These are phyloP conservation scores for Casaregolazyma lundiana DNA, from an alignment of 1,139 yeast genomes.

Conservation along the genomic window DNA sequence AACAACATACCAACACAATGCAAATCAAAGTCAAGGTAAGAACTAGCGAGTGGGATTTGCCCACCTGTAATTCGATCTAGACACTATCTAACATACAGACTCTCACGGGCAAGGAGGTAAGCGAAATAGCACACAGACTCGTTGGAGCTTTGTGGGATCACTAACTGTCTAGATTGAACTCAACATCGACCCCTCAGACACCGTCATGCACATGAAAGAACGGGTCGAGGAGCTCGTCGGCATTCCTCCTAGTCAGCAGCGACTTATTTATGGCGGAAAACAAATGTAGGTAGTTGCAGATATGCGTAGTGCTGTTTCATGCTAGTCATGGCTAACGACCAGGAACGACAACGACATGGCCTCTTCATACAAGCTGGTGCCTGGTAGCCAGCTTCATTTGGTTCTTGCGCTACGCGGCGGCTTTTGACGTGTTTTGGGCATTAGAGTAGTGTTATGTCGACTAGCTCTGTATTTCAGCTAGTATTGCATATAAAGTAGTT, in stretches of 20 bases:
- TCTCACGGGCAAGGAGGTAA: constrained; percentile 52
- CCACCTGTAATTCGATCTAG: background rate
- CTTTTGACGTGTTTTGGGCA: constrained; percentile 12
- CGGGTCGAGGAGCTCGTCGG: constrained; percentile 96
- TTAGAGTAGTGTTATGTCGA: no score
- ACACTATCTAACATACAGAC: constrained; percentile 27
- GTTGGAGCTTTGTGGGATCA: background rate
- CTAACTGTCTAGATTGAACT: constrained; percentile 56
- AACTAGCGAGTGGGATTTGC: no score
- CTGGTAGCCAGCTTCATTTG: constrained; percentile 79
- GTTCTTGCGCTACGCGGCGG: constrained; percentile 93
- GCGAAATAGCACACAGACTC: constrained; percentile 17
- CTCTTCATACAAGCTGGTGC: constrained; percentile 47
- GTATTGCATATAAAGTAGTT: no score
- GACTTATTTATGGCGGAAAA: constrained; percentile 85
- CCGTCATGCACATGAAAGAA: constrained; percentile 79
- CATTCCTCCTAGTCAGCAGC: constrained; percentile 93
- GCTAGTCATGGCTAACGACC: background rate
- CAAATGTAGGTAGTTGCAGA: constrained; percentile 58
- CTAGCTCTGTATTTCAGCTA: no score
- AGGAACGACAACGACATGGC: constrained; percentile 27
- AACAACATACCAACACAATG: constrained; percentile 35
- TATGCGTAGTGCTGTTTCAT: background rate
- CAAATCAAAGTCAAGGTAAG: constrained; percentile 59
- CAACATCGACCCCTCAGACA: constrained; percentile 72